Conservation (phyloP, 331 rosid genomes). For the Acacia concinna region DNA sequence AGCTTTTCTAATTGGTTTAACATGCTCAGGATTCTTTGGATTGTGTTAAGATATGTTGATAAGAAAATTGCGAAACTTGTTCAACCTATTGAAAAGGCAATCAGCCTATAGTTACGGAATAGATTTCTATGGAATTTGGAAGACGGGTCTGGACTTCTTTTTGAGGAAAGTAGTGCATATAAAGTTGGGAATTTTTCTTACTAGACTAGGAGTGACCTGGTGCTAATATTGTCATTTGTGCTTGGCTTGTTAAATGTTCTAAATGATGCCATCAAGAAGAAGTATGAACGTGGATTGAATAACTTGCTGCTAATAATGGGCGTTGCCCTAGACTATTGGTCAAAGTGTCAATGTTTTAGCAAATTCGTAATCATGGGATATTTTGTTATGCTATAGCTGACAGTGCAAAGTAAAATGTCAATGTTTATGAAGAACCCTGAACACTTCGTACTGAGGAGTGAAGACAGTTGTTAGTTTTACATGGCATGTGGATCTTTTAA, state of each 20-base stretch:
- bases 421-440: conserved; percentile 1
- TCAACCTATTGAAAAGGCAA: not conserved
- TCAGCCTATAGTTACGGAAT: not conserved
- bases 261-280: conserved; percentile 16
- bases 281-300: not conserved
- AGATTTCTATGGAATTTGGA: conserved; percentile 4
- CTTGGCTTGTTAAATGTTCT: conserved; percentile 10
- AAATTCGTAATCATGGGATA: not conserved
- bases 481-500: conserved; percentile 15
- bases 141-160: not conserved
- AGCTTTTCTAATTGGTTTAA: not conserved
- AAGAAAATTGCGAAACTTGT: not conserved
- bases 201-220: not conserved
- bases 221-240: not conserved
- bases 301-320: not conserved
- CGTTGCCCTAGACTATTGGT: not conserved
- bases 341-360: conserved; percentile 4
- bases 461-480: not conserved
- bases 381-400: conserved; percentile 1
- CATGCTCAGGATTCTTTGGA: not conserved
- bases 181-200: not conserved
- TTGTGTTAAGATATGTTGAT: not conserved
- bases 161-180: not conserved
- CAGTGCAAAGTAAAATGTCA: not conserved
- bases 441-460: not conserved